A percentile compares a stretch with the other conserved stretches of the same genome.
Evolutionary conservation across 345 rosid genomes (phyloP).

Genomic region (Mercurialis annua): DNA sequence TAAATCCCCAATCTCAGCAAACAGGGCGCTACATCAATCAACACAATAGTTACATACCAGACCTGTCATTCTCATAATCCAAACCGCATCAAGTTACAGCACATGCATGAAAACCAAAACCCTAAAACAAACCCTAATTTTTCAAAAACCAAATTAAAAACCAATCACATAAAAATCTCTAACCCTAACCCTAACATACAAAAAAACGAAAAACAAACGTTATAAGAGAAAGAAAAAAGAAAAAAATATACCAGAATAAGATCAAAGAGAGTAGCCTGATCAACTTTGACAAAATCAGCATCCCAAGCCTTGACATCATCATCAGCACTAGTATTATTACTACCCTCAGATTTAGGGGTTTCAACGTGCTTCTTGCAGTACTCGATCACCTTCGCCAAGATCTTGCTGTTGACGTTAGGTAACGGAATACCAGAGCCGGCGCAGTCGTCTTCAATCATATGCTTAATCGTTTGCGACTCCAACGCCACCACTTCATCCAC

Average conservation of each 20-base stretch:
- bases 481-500: conserved; percentile 23
- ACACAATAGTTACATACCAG: no score
- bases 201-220: background rate
- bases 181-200: background rate
- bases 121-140: background rate
- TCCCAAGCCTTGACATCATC: conserved; percentile 26
- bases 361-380: conserved; percentile 36
- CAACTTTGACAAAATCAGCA: conserved; percentile 32
- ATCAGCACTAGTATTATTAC: background rate
- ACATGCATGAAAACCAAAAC: no score
- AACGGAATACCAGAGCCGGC: conserved; percentile 26
- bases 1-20: no score
- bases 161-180: background rate
- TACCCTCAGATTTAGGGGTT: background rate
- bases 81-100: no score
- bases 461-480: conserved; percentile 31
- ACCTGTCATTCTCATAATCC: no score
- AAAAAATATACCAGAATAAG: conserved; percentile 24
- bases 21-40: no score
- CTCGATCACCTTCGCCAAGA: conserved; percentile 31
- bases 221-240: background rate
- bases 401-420: conserved; percentile 29
- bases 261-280: conserved; percentile 28
- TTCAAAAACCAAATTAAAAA: no score
- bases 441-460: conserved; percentile 28